A percentile compares a stretch with the other conserved stretches of the same genome.
phyloP scores from a whole-genome alignment of 257 asterid species.

The Echites panduratus region DNA sequence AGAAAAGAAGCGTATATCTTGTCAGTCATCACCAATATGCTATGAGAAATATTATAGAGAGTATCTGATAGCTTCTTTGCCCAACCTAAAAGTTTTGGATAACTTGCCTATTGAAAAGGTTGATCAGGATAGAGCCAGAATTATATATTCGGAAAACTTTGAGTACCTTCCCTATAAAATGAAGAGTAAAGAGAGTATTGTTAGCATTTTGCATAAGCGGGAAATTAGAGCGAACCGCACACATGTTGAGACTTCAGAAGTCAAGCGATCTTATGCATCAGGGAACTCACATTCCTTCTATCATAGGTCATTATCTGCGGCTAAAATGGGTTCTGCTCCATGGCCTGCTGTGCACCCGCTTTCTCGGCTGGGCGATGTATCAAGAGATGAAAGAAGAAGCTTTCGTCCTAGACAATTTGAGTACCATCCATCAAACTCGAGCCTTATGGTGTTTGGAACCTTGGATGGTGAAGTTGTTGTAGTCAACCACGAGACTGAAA shows the following conservation, averaged over 20 bases:
- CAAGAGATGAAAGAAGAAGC: conserved; percentile 60
- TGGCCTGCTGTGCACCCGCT: conserved; percentile 76
- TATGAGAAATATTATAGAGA: conserved; percentile 81
- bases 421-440: conserved; percentile 90
- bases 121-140: conserved; percentile 61
- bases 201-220: conserved; percentile 60
- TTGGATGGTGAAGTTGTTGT: conserved; percentile 88
- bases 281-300: conserved; percentile 54
- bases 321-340: conserved; percentile 73
- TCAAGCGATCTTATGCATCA: conserved; percentile 25
- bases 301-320: conserved; percentile 81
- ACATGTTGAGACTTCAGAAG: conserved; percentile 31
- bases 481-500: conserved; percentile 77
- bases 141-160: conserved; percentile 44
- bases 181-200: conserved; percentile 50
- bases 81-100: conserved; percentile 66
- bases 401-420: conserved; percentile 90
- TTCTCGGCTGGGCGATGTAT: conserved; percentile 33
- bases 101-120: conserved; percentile 52
- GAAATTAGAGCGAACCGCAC: conserved; percentile 55
- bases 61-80: conserved; percentile 71
- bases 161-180: conserved; percentile 77
- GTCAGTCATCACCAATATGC: conserved; percentile 79
- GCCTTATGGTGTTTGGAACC: conserved; percentile 94
- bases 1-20: conserved; percentile 44